These are phyloP conservation scores for Rosa persica DNA, from an alignment of 306 rosid genomes.

Conservation along the genomic window DNA sequence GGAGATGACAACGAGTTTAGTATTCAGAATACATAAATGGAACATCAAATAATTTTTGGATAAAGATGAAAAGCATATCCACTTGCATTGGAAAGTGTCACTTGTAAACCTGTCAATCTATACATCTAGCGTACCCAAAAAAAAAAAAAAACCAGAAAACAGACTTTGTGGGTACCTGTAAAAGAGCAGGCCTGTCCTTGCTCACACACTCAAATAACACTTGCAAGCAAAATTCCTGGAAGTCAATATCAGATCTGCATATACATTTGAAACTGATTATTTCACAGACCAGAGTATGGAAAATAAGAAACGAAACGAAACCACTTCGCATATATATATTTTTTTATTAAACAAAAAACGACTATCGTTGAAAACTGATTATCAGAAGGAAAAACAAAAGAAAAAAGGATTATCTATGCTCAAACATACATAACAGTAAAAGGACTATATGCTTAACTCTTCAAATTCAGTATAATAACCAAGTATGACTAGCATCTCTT, in stretches of 20 bases:
- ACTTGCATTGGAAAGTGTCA: not conserved
- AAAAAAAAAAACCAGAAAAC: not conserved
- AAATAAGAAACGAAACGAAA: not conserved
- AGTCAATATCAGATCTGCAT: slow-evolving; percentile 83
- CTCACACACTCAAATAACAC: slow-evolving; percentile 95
- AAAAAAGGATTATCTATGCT: too few species aligned
- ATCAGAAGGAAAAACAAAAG: too few species aligned
- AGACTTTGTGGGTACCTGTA: slow-evolving; percentile 57
- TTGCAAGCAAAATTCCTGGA: slow-evolving; percentile 99
- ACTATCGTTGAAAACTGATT: not conserved
- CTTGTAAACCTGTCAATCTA: not conserved
- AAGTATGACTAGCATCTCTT: too few species aligned
- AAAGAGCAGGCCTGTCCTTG: slow-evolving; percentile 96
- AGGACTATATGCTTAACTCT: not conserved
- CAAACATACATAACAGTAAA: not conserved
- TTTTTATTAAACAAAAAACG: not conserved
- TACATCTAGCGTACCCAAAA: not conserved
- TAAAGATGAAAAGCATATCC: not conserved
- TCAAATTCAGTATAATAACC: too few species aligned
- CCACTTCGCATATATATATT: not conserved
- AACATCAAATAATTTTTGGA: not conserved
- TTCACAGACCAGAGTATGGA: not conserved
- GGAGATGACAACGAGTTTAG: not conserved
- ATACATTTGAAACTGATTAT: slow-evolving; percentile 15
- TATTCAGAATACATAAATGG: not conserved